Percentiles rank a stretch among this genome's conserved stretches.
Conservation (phyloP, 2,329 filamentous ascomycete species). For the Rhynchosporium agropyri region DNA sequence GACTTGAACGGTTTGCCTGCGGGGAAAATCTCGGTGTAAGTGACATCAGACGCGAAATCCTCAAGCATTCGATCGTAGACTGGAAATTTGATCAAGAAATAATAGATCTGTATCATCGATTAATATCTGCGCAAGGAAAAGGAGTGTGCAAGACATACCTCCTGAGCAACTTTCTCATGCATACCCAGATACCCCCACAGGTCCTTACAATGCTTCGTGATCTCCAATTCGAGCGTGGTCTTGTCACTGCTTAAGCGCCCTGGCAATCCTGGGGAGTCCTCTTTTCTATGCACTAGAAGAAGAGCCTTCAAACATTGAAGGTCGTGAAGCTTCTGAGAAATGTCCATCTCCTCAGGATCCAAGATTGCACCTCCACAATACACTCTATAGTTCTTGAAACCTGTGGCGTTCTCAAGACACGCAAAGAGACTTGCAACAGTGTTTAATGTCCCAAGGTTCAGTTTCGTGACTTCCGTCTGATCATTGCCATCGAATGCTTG, state of each 20-base stretch:
- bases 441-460: slow-evolving; percentile 70
- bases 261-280: slow-evolving; percentile 49
- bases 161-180: slow-evolving; percentile 67
- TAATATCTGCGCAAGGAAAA: not conserved
- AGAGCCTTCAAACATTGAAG: slow-evolving; percentile 64
- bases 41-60: slow-evolving; percentile 57
- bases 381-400: slow-evolving; percentile 74
- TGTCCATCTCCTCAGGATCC: slow-evolving; percentile 59
- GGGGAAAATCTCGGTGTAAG: slow-evolving; percentile 67
- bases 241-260: slow-evolving; percentile 53
- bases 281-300: slow-evolving; percentile 65
- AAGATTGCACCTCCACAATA: slow-evolving; percentile 72
- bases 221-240: slow-evolving; percentile 72
- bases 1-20: slow-evolving; percentile 70
- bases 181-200: slow-evolving; percentile 80
- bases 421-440: slow-evolving; percentile 71
- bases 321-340: slow-evolving; percentile 67
- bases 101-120: slow-evolving; percentile 59
- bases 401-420: slow-evolving; percentile 67
- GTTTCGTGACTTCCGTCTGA: slow-evolving; percentile 60
- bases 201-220: slow-evolving; percentile 80
- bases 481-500: slow-evolving; percentile 69
- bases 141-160: slow-evolving; percentile 51
- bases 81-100: slow-evolving; percentile 71
- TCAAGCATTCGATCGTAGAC: slow-evolving; percentile 64